Base-by-base conservation (phyloP, 2,329 filamentous ascomycete genomes). In the Trichoderma arundinaceum region DNA sequence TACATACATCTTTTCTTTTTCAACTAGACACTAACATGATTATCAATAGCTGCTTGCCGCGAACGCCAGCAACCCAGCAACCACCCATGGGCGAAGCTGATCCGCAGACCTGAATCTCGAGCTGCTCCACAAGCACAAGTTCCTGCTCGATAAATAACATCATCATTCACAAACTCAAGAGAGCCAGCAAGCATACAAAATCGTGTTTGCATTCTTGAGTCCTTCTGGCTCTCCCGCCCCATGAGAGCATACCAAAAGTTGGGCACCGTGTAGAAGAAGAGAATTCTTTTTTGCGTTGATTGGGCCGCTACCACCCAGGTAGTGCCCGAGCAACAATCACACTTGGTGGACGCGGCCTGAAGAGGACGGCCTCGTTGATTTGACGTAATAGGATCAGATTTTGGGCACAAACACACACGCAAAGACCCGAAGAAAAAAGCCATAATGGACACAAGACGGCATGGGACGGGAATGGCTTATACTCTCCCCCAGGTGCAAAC, bases 51-150 rank as follows among this genome's bases (percentile, higher is more conserved):
- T 68, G 76, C 77, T 28, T 79, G 77, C 67, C 76, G 77, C 32
- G 77, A 79, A 72, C 76, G 77, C 64, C 76, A 76, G 52, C 75
- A 76, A 60, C 77, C 77, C 12, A 78, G 74, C 72, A 77, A 75
- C 35, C 72, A 76, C 64, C 77, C 77, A 1, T 78, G 78, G 76
- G 73, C 75, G 13, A 78, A 78, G 68, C 69, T 79, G 64, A 77
- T 79, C 54, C 76, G 73, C 60, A 73, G 74, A 13, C 77, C 74
- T n/a, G 69, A 72, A 28, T 68, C 76, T 49, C 71, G 72, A 67
- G 68, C 74, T 52, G 67, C 69, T n/a, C 67, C 72, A 12, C 64
- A 69, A 38, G 49, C 71, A 46, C 73, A 73, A 48, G 69, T 77
- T 59, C 71, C 74, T 13, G 74, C 76, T 32, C 72, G 71, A 65